phyloP scores from a whole-genome alignment of 2,329 filamentous ascomycete genomes.

The Arachnopeziza araneosa region DNA sequence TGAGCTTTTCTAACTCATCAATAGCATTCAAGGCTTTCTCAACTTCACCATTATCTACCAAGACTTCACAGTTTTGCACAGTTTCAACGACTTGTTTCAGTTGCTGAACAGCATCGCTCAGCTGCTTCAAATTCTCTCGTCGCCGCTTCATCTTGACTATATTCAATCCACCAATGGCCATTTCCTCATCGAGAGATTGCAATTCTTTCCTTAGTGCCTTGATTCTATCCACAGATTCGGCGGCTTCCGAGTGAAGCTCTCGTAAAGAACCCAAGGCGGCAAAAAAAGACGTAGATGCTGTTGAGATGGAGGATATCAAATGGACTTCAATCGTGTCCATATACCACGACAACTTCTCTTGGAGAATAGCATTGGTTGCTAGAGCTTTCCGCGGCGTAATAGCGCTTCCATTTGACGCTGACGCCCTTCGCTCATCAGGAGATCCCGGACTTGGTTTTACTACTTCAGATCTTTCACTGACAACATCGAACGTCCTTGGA shows the following conservation, averaged over 20 bases:
- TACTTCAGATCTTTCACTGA: slow-evolving; percentile 95
- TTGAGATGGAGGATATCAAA: slow-evolving; percentile 91
- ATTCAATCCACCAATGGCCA: slow-evolving; percentile 78
- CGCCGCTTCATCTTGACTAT: slow-evolving; percentile 71
- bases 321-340: slow-evolving; percentile 99
- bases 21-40: slow-evolving; percentile 75
- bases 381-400: slow-evolving; percentile 73
- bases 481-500: slow-evolving; percentile 90
- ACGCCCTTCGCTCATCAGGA: slow-evolving; percentile 44
- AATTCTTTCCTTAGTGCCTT: slow-evolving; percentile 75
- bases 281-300: slow-evolving; percentile 93
- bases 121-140: slow-evolving; percentile 75
- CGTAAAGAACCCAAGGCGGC: slow-evolving; percentile 85
- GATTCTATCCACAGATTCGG: slow-evolving; percentile 84
- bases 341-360: slow-evolving; percentile 99
- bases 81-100: slow-evolving; percentile 72
- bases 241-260: slow-evolving; percentile 86
- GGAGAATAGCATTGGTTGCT: slow-evolving; percentile 92
- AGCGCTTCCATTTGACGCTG: slow-evolving; percentile 46
- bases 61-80: slow-evolving; percentile 68
- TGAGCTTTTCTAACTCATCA: slow-evolving; percentile 71
- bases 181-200: slow-evolving; percentile 74
- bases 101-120: slow-evolving; percentile 79
- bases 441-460: slow-evolving; percentile 60
- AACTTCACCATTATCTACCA: slow-evolving; percentile 79